Conservation (phyloP, 73 alveolate species). For the Paraurostyla sp. region DNA sequence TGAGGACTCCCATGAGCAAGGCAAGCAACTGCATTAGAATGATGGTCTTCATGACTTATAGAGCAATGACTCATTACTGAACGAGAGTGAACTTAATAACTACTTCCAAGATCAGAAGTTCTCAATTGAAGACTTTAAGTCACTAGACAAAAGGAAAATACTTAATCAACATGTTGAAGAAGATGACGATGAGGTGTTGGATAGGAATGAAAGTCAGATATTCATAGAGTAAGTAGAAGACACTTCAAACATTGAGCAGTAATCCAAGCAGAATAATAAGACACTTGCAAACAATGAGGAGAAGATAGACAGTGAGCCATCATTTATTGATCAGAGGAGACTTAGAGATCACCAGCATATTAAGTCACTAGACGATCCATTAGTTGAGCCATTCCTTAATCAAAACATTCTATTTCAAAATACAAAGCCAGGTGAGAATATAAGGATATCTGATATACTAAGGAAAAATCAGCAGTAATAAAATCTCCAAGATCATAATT, state of each 20-base stretch:
- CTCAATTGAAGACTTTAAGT: conserved; percentile 57
- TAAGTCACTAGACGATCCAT: neutral
- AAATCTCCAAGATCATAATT: neutral
- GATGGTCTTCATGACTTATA: neutral
- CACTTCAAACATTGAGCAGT: neutral
- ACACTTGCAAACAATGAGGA: neutral
- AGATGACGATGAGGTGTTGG: conserved; percentile 32
- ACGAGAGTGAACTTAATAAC: conserved; percentile 47
- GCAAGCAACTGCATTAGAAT: neutral
- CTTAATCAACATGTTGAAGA: neutral
- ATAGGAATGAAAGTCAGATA: conserved; percentile 2
- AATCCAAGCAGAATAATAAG: neutral
- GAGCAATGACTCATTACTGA: conserved; percentile 48
- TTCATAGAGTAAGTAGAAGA: neutral
- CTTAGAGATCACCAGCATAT: no score
- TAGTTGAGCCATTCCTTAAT: no score
- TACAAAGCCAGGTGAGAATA: conserved; percentile 60
- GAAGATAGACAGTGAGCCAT: neutral
- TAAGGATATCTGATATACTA: conserved; percentile 45
- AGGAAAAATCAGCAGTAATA: conserved; percentile 32
- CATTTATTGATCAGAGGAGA: neutral
- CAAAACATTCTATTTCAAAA: conserved; percentile 25
- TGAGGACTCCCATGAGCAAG: neutral
- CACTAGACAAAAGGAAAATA: conserved; percentile 49
- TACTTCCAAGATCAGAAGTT: conserved; percentile 45